These are phyloP conservation scores for Kwoniella botswanensis DNA, from an alignment of 768 basidiomycete genomes.

Conservation along the genomic window DNA sequence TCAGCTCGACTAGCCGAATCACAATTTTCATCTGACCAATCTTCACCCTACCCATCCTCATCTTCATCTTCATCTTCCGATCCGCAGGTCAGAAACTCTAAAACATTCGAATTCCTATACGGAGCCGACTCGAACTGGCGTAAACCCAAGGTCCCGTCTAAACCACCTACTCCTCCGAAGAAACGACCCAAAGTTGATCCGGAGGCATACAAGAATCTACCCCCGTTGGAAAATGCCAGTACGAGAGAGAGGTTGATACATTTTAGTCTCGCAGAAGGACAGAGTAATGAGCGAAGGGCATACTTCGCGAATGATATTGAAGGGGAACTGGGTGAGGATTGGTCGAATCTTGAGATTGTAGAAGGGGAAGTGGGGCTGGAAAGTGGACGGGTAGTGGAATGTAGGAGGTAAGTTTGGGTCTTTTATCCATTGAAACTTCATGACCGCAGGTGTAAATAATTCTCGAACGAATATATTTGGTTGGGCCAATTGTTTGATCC, in stretches of 20 bases:
- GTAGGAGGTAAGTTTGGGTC: constrained; percentile 45
- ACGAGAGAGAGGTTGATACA: constrained; percentile 27
- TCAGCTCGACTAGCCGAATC: constrained; percentile 2
- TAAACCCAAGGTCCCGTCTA: constrained; percentile 20
- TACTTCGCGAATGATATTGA: constrained; percentile 33
- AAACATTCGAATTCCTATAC: constrained; percentile 20
- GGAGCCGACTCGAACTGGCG: constrained; percentile 18
- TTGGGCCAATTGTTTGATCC: too few species aligned
- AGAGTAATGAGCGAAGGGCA: constrained; percentile 29
- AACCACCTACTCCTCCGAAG: constrained; percentile 20
- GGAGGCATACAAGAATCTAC: constrained; percentile 20
- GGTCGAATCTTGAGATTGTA: constrained; percentile 6
- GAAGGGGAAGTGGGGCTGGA: constrained; percentile 30
- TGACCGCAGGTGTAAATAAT: too few species aligned
- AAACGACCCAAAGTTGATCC: constrained; percentile 17
- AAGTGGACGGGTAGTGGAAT: constrained; percentile 42
- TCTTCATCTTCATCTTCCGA: background rate
- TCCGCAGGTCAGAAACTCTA: background rate
- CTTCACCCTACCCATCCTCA: background rate
- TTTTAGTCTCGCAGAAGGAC: constrained; percentile 24
- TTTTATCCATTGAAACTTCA: too few species aligned
- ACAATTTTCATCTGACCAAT: background rate
- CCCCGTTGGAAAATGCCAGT: constrained; percentile 10
- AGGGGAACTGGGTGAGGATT: constrained; percentile 25
- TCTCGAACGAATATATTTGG: too few species aligned